Percentiles rank a stretch among this genome's conserved stretches.
These are phyloP conservation scores for Mycena chlorophos DNA, from an alignment of 768 basidiomycete species.

Conservation along the genomic window DNA sequence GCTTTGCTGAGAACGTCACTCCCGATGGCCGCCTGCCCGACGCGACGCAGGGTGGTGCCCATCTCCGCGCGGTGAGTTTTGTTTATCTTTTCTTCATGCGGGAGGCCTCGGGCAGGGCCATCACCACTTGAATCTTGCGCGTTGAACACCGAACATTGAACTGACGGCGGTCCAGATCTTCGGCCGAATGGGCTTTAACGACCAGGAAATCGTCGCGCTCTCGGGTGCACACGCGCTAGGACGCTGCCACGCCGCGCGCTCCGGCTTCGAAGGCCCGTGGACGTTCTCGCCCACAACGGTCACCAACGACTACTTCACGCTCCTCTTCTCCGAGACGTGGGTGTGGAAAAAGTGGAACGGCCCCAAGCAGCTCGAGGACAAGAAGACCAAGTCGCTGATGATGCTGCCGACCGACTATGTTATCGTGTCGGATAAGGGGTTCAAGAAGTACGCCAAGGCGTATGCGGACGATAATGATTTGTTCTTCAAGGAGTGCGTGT, in stretches of 20 bases:
- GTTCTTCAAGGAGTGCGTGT: conserved; percentile 90
- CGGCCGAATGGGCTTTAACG: conserved; percentile 94
- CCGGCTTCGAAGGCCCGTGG: conserved; percentile 90
- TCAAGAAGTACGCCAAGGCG: conserved; percentile 84
- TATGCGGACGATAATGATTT: conserved; percentile 84
- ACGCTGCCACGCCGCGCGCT: conserved; percentile 79
- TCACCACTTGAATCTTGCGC: too few species aligned
- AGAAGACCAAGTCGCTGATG: conserved; percentile 86
- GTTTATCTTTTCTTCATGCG: conserved; percentile 5
- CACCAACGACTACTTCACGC: conserved; percentile 83
- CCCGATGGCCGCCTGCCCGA: conserved; percentile 92
- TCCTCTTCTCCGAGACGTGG: conserved; percentile 90
- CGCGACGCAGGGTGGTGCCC: conserved; percentile 77
- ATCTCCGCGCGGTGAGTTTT: conserved; percentile 69
- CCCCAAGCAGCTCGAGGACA: conserved; percentile 92
- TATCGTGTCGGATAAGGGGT: conserved; percentile 85
- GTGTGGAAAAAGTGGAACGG: conserved; percentile 95
- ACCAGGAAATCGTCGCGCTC: conserved; percentile 96
- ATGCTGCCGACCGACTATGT: conserved; percentile 97
- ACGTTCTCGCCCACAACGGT: conserved; percentile 90
- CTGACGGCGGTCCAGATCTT: conserved; percentile 56
- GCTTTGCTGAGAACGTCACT: conserved; percentile 68
- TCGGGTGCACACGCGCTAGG: conserved; percentile 94
- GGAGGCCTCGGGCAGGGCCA: too few species aligned
- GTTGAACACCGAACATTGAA: too few species aligned